These are phyloP conservation scores for Sugiyamaella pinicola DNA, from an alignment of 1,139 yeast genomes.

Conservation along the genomic window DNA sequence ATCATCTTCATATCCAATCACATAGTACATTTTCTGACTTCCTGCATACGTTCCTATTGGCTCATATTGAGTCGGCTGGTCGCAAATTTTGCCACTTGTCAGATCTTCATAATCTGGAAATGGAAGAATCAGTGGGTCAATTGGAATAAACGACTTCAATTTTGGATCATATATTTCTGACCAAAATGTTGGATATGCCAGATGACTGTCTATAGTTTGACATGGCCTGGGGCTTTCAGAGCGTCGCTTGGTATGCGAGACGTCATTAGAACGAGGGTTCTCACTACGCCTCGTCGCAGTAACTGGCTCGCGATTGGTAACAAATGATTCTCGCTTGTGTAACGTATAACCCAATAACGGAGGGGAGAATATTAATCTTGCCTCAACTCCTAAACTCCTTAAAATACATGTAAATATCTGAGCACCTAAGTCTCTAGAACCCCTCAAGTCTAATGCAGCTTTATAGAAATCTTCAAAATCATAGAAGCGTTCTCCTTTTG, in stretches of 20 bases:
- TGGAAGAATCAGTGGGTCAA: slow-evolving; percentile 67
- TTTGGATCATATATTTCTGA: slow-evolving; percentile 77
- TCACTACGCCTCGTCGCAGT: no score
- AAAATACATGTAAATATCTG: slow-evolving; percentile 72
- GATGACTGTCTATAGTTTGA: slow-evolving; percentile 20
- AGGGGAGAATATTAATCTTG: slow-evolving; percentile 70
- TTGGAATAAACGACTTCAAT: slow-evolving; percentile 65
- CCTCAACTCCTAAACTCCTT: slow-evolving; percentile 63
- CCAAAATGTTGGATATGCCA: slow-evolving; percentile 69
- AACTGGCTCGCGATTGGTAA: no score
- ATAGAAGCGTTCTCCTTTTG: slow-evolving; percentile 9
- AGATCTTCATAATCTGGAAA: slow-evolving; percentile 57
- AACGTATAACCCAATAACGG: slow-evolving; percentile 45
- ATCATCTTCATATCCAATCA: slow-evolving; percentile 62
- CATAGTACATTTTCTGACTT: slow-evolving; percentile 46
- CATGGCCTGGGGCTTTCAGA: background rate
- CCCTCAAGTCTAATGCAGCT: slow-evolving; percentile 38
- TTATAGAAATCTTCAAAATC: slow-evolving; percentile 15
- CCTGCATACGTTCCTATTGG: slow-evolving; percentile 20
- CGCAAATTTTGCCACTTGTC: slow-evolving; percentile 2
- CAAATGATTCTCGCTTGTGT: slow-evolving; percentile 14
- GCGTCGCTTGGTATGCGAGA: no score
- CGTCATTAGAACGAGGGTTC: no score
- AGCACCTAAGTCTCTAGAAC: slow-evolving; percentile 68
- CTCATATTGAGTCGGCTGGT: slow-evolving; percentile 18